Conservation (phyloP, 345 rosid species). For the Brassica incana region DNA sequence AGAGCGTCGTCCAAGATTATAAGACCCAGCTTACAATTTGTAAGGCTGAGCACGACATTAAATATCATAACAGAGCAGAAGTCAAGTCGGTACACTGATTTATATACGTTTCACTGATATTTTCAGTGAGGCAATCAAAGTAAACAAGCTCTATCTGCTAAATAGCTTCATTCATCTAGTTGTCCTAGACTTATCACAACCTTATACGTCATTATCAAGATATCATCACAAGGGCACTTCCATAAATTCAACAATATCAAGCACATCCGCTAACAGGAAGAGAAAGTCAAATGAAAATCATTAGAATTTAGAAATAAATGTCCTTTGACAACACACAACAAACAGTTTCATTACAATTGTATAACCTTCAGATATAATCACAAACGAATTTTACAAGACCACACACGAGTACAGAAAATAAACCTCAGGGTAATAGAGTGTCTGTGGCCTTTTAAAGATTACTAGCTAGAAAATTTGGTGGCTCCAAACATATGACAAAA, state of each 20-base stretch:
- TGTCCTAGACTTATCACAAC: neutral
- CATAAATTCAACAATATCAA: neutral
- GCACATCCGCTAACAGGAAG: neutral
- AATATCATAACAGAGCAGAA: neutral
- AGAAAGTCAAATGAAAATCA: neutral
- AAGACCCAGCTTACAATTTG: neutral
- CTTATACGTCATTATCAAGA: neutral
- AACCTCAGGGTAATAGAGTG: neutral
- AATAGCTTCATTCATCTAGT: neutral
- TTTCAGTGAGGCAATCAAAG: neutral
- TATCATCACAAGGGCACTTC: neutral
- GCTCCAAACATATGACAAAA: neutral
- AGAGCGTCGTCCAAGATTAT: neutral
- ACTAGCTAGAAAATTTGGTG: no score
- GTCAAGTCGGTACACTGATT: neutral
- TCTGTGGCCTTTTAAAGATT: neutral
- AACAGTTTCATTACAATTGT: neutral
- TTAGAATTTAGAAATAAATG: no score
- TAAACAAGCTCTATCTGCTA: neutral
- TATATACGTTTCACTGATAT: no score
- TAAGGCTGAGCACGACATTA: neutral
- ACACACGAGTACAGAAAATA: neutral
- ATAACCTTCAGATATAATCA: neutral
- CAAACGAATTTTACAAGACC: neutral
- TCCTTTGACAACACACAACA: no score